Evolutionary conservation across 768 basidiomycete genomes (phyloP), one percentile per base, ranked within the genome.

Genomic region (Asterophora lycoperdoides): DNA sequence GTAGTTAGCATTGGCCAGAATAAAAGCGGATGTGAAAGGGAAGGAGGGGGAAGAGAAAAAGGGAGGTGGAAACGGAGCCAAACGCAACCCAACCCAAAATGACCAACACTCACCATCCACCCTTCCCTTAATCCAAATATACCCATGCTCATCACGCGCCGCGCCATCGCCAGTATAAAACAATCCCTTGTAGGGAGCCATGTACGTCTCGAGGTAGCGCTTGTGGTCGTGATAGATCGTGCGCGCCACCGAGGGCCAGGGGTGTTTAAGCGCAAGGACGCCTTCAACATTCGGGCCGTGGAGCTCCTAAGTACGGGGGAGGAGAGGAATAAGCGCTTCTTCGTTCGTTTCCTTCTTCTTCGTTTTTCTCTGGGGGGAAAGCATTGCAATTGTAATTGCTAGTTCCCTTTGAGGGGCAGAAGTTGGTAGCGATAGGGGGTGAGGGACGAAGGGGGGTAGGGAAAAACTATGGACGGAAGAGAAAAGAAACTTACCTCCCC

Each of bases 161-260:
- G 94, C 95, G 37, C 95, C 96, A 60, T 99, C 95, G 18, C 96
- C 96, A n/a, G 95, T 98, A 70, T 88, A 96, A 78, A 91, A 98
- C 64, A 77, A 72, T 6, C 94, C 94, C 5, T 90, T 89, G 71
- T 94, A 94, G 19, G 89, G 88, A 61, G 78, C 62, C 75, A 77
- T 73, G 61, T 73, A 75, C 3, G 76, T 76, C n/a, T 73, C 75
- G n/a, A 68, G 56, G 52, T 78, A 80, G 52, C 95, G 77, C 63
- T 89, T 83, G 68, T 99, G 95, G 69, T 99, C 95, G 48, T 80
- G 77, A 74, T 81, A 96, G 50, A 98, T 85, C 5, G 92, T 88
- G 48, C 95, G 80, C 28, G 96, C 96, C 60, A 99, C 87, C 30
- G 89, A 92, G 2, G 95, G 95, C 96, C 95, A 99, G 8, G 93